phyloP scores from a whole-genome alignment of 2,329 filamentous ascomycete species.

The Blastomyces parvus region DNA sequence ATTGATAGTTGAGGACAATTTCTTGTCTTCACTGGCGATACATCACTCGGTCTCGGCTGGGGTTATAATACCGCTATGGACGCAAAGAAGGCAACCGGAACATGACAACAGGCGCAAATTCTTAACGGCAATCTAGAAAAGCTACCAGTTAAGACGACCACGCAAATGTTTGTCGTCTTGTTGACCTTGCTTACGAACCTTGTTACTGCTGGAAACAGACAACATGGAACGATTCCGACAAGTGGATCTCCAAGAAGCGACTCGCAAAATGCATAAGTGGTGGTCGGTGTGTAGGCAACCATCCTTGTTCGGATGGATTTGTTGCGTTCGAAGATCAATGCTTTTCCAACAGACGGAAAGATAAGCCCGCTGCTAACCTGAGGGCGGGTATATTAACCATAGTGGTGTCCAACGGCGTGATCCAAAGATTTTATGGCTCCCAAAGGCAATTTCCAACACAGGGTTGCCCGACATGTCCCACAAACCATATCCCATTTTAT shows the following conservation, averaged over 20 bases:
- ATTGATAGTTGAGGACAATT: constrained; percentile 23
- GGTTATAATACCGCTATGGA: constrained; percentile 9
- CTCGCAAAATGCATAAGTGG: constrained; percentile 13
- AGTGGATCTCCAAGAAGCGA: constrained; percentile 37
- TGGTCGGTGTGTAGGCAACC: constrained; percentile 40
- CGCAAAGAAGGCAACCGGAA: constrained; percentile 26
- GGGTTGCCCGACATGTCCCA: constrained; percentile 43
- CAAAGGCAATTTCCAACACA: constrained; percentile 41
- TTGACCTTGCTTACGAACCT: constrained; percentile 47
- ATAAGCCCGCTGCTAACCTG: constrained; percentile 16
- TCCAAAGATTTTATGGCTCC: constrained; percentile 27
- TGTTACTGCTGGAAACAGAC: constrained; percentile 12
- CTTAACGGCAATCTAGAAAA: constrained; percentile 21
- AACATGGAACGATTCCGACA: constrained; percentile 46
- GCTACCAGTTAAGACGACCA: constrained; percentile 29
- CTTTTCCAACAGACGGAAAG: constrained; percentile 17
- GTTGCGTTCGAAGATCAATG: constrained; percentile 29
- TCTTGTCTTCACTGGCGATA: constrained; percentile 12
- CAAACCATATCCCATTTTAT: constrained; percentile 40
- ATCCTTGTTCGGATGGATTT: constrained; percentile 16
- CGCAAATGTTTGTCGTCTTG: constrained; percentile 34
- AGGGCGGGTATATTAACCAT: background rate
- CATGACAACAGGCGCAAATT: constrained; percentile 28
- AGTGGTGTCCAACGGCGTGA: constrained; percentile 3
- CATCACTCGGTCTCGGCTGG: background rate